A percentile compares a stretch with the other conserved stretches of the same genome.
These are phyloP conservation scores for Beta corolliflora DNA, from an alignment of 179 eudicot species.

Conservation along the genomic window DNA sequence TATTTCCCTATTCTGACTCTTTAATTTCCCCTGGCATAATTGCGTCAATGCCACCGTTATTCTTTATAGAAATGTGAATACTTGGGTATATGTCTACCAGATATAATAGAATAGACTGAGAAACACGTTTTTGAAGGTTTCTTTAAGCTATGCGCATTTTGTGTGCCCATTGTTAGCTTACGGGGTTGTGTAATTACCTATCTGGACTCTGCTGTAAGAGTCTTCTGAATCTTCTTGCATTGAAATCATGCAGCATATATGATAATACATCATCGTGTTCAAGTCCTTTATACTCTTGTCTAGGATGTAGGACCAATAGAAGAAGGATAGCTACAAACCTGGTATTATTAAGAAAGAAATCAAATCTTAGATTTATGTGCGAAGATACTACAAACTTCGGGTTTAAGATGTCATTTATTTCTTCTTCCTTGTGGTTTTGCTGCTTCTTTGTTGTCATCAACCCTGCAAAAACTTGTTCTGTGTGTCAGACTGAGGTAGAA, in stretches of 20 bases:
- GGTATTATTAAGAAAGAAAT: too few relatives aligned
- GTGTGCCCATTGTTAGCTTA: background rate
- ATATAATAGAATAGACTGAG: background rate
- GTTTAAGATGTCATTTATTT: background rate
- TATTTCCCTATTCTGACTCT: background rate
- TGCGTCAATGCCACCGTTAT: background rate
- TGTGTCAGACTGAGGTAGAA: background rate
- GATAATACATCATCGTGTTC: background rate
- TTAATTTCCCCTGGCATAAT: background rate
- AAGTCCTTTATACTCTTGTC: background rate
- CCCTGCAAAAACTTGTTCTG: background rate
- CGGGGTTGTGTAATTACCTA: background rate
- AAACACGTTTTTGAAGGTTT: background rate
- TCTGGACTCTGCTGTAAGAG: too few relatives aligned
- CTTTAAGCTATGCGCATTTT: background rate
- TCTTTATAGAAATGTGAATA: background rate
- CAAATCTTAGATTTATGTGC: too few relatives aligned
- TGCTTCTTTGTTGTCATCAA: background rate
- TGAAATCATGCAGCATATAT: background rate
- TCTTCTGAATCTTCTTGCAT: background rate
- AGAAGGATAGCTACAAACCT: too few relatives aligned
- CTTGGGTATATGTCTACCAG: too few relatives aligned
- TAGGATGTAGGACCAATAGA: too few relatives aligned
- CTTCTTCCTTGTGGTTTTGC: background rate
- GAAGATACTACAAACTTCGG: too few relatives aligned